Evolutionary conservation across 2,329 filamentous ascomycete genomes (phyloP), one percentile per base, ranked within the genome.

Genomic region (Mycocentrospora acerina): DNA sequence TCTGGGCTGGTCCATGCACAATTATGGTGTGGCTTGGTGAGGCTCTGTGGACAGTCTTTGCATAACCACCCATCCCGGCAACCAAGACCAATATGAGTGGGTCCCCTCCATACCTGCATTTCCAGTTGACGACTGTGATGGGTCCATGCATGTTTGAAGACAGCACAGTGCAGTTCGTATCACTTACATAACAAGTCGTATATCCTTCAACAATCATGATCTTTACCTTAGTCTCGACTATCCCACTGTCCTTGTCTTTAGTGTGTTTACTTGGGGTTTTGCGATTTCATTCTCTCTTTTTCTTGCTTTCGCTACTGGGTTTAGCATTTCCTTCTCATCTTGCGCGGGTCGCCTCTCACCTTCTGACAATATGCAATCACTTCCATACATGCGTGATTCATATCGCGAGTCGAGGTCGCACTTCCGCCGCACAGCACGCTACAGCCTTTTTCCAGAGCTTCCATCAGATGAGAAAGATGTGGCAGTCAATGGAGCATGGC

Each of bases 401-500:
- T 28, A 11, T 37, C 37, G 10, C 22, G 22, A 7, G 27, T 28
- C 7, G 26, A 44, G 18, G 29, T 32, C 10, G 36, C 39, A 12
- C 18, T 17, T 22, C 27, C 30, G 26, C 32, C 26, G 12, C 36
- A 33, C 22, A 26, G 19, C 13, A 44, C 41, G 14, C 24, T 39
- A 33, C 39, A 36, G 41, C 35, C 35, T 24, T 32, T 25, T 3
- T 28, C 19, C 19, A 9, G 19, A 22, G 9, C 19, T 22, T 9
- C 9, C 19, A 6, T 22, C 32, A 6, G 12, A 39, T 9, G 32
- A 32, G 13, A 34, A 41, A 7, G 40, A 36, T 14, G 28, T 40
- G 1, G 32, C 39, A 26, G 37, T 44, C 19, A 39, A 37, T 25
- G 40, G 32, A n/a, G 32, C 40, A 22, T 48, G 42, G 44, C 29